phyloP scores from a whole-genome alignment of 495 filamentous ascomycete species.

The Aspergillus bertholletiae region DNA sequence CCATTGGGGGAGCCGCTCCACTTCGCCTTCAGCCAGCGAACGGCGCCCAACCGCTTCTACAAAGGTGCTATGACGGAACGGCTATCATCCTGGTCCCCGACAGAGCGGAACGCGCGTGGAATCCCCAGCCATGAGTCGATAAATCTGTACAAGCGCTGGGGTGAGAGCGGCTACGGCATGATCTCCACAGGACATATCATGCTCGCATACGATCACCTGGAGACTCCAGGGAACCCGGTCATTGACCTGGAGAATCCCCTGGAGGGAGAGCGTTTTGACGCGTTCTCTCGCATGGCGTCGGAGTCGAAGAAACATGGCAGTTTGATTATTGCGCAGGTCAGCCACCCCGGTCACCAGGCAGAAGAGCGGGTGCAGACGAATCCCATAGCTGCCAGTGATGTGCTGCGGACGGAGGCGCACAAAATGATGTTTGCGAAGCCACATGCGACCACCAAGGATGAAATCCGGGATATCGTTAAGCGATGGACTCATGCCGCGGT shows the following conservation, averaged over 20 bases:
- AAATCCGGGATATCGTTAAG: constrained; percentile 45
- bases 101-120: constrained; percentile 45
- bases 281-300: constrained; percentile 47
- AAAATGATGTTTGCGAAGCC: constrained; percentile 48
- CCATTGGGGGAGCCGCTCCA: constrained; percentile 51
- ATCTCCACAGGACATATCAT: constrained; percentile 61
- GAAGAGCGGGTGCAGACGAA: constrained; percentile 41
- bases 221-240: constrained; percentile 53
- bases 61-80: constrained; percentile 63
- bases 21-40: constrained; percentile 52
- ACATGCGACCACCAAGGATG: constrained; percentile 41
- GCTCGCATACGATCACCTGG: constrained; percentile 54
- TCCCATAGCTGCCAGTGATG: constrained; percentile 55
- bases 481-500: constrained; percentile 53
- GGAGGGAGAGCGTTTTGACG: constrained; percentile 52
- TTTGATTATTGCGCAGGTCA: constrained; percentile 55
- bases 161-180: constrained; percentile 50
- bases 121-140: constrained; percentile 53
- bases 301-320: constrained; percentile 47
- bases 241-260: constrained; percentile 44
- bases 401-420: constrained; percentile 44
- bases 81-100: constrained; percentile 51
- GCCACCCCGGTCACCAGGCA: constrained; percentile 58
- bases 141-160: constrained; percentile 56
- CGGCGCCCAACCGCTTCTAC: constrained; percentile 55